These are phyloP conservation scores for Dipteronia sinensis DNA, from an alignment of 345 rosid species.

Conservation along the genomic window DNA sequence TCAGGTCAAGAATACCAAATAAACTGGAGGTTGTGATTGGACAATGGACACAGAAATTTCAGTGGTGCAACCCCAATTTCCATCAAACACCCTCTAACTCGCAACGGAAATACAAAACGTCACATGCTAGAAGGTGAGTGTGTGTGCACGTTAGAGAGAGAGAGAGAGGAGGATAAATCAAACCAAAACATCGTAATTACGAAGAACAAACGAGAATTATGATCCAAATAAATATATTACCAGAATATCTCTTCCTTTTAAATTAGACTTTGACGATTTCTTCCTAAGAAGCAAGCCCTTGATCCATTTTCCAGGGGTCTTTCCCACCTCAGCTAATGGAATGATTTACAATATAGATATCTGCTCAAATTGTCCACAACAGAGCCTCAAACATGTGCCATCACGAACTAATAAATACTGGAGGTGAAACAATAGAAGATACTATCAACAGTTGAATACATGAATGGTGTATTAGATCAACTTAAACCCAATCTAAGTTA, in stretches of 20 bases:
- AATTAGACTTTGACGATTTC: constrained; percentile 64
- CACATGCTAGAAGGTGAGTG: neutral
- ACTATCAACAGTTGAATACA: neutral
- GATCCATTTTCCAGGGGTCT: constrained; percentile 81
- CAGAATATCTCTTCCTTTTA: constrained; percentile 50
- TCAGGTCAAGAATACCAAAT: neutral
- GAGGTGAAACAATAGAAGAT: neutral
- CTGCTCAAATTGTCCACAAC: constrained; percentile 15
- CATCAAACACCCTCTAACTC: neutral
- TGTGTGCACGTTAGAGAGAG: too few species aligned
- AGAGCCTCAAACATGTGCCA: neutral
- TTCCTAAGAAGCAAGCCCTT: constrained; percentile 64
- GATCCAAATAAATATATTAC: constrained; percentile 30
- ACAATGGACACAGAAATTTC: neutral
- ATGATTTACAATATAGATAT: constrained; percentile 19
- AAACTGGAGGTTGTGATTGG: neutral
- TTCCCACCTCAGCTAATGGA: constrained; percentile 51
- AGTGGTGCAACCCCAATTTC: neutral
- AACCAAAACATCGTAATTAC: too few species aligned
- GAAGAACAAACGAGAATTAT: neutral
- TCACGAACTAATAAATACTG: neutral
- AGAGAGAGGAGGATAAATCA: neutral
- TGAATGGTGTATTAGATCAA: neutral
- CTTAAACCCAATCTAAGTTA: neutral
- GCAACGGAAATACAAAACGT: neutral